Evolutionary conservation across 352 stramenopile species (phyloP).

Genomic region (Pythium diclinum): DNA sequence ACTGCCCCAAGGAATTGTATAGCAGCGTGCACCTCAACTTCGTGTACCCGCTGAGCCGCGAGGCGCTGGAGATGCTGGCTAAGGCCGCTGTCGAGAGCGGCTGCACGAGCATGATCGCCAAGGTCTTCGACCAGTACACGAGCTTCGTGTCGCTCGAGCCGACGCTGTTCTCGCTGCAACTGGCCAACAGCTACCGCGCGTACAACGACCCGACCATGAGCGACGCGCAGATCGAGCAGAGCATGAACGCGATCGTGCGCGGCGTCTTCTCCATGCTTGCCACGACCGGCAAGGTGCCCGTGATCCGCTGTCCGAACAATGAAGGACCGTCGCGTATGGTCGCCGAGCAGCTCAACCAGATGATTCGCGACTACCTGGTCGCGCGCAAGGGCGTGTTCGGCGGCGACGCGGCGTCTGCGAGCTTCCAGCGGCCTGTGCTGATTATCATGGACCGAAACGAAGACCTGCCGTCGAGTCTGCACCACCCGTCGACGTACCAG

Average conservation of each 20-base stretch:
- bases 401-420: conserved; percentile 38
- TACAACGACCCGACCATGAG: conserved; percentile 90
- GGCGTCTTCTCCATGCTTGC: conserved; percentile 93
- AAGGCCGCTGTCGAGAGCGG: conserved; percentile 67
- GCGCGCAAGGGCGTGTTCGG: conserved; percentile 65
- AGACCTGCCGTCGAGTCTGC: conserved; percentile 93
- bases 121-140: conserved; percentile 96
- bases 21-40: conserved; percentile 94
- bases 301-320: conserved; percentile 93
- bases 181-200: conserved; percentile 89
- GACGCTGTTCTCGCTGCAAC: conserved; percentile 93
- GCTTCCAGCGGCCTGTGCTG: conserved; percentile 90
- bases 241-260: conserved; percentile 63
- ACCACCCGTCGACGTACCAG: conserved; percentile 94
- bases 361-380: conserved; percentile 72
- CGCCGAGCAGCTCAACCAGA: conserved; percentile 89
- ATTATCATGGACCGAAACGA: conserved; percentile 97
- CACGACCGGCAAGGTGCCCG: conserved; percentile 90
- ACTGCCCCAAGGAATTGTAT: conserved; percentile 94
- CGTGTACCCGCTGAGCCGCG: conserved; percentile 81
- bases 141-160: conserved; percentile 97
- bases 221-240: conserved; percentile 80
- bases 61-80: conserved; percentile 87
- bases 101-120: conserved; percentile 89
- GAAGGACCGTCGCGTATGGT: conserved; percentile 96